Evolutionary conservation across 345 rosid genomes (phyloP), one percentile per base, ranked within the genome.

Genomic region (Clausena lansium): DNA sequence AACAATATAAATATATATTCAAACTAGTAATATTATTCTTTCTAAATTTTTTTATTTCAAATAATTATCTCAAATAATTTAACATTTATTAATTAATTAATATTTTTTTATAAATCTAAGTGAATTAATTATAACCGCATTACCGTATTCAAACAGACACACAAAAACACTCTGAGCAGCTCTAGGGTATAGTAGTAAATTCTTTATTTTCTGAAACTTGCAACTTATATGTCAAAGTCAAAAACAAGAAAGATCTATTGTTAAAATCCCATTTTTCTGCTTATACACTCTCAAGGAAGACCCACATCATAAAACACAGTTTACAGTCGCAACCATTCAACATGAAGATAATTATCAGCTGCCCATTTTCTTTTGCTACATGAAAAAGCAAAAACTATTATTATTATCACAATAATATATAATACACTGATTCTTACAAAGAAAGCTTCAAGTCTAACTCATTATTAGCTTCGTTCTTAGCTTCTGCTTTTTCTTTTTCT

Each of bases 381-480:
- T 17, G 38, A 17, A 32, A 36, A 4, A 67, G 0, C 6, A 38
- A 9, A 68, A 25, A 25, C 0, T 14, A 62, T 27, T 27, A 62
- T 27, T 27, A 30, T 4, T 30, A 63, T 25, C 2, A 45, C 15
- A 47, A 45, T 52, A 15, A 62, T 30, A 28, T 11, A 5, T 32
- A 62, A 1, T 14, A 1, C 17, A 11, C 30, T 5, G 4, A 19
- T 19, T 64, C 17, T 45, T 76, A 76, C 72, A 76, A 55, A 24
- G 78, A 66, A 52, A 76, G 78, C 15, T 76, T 76, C 36, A 76
- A 32, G 78, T 76, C 78, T 76, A 76, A 54, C 7, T 65, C 59
- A 55, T 65, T 63, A 74, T 45, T 30, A 60, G 45, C 57, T 5
- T 67, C 13, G 17, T 67, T 67, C 52, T 6, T 70, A 7, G 57